Conservation (phyloP, 2,329 filamentous ascomycete genomes). For the Fusarium pseudograminearum region DNA sequence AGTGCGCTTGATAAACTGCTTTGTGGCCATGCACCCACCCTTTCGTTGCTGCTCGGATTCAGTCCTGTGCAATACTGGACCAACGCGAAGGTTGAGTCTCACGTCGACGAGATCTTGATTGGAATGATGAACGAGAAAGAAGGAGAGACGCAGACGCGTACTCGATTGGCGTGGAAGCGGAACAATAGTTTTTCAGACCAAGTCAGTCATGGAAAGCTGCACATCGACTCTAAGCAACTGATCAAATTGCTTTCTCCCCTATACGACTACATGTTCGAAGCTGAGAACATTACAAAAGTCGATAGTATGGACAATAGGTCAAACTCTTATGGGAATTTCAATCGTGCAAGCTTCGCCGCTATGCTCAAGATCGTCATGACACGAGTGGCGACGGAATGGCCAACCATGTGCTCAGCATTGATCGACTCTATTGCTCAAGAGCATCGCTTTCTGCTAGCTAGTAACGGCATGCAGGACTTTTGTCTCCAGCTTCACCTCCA, state of each 20-base stretch:
- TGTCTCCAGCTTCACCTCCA: constrained; percentile 53
- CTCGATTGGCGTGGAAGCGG: constrained; percentile 54
- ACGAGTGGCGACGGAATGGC: constrained; percentile 53
- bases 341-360: constrained; percentile 56
- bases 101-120: constrained; percentile 55
- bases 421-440: constrained; percentile 51
- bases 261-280: constrained; percentile 60
- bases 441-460: constrained; percentile 46
- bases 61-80: constrained; percentile 63
- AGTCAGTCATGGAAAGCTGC: constrained; percentile 40
- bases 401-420: constrained; percentile 47
- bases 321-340: constrained; percentile 49
- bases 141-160: constrained; percentile 45
- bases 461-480: constrained; percentile 53
- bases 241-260: constrained; percentile 55
- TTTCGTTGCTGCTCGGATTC: constrained; percentile 65
- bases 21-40: constrained; percentile 59
- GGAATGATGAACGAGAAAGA: constrained; percentile 28
- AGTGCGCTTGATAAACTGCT: constrained; percentile 57
- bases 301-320: constrained; percentile 18
- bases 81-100: constrained; percentile 58
- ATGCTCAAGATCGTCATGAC: constrained; percentile 55
- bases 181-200: constrained; percentile 49
- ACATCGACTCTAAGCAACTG: constrained; percentile 55
- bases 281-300: constrained; percentile 51